Evolutionary conservation across 2,329 filamentous ascomycete species (phyloP).

Genomic region (Aspergillus eucalypticola): DNA sequence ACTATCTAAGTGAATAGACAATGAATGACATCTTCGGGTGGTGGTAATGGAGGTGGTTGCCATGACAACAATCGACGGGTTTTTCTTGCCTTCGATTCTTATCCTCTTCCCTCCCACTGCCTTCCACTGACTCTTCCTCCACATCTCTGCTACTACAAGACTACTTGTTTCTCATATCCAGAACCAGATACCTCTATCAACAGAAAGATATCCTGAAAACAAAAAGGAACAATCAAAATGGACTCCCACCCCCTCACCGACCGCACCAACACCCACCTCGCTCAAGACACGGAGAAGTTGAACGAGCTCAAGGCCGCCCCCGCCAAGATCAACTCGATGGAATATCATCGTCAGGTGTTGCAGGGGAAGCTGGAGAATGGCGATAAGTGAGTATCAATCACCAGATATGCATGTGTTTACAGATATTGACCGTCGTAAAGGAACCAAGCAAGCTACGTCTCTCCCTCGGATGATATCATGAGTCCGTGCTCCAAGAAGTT

Average conservation of each 20-base stretch:
- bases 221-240: slow-evolving; percentile 25
- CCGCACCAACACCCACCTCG: slow-evolving; percentile 46
- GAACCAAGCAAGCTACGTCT: slow-evolving; percentile 45
- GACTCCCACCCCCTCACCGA: slow-evolving; percentile 42
- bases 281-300: slow-evolving; percentile 24
- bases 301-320: slow-evolving; percentile 36
- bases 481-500: slow-evolving; percentile 53
- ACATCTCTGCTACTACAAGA: slow-evolving; percentile 9
- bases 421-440: slow-evolving; percentile 15
- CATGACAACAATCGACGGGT: slow-evolving; percentile 42
- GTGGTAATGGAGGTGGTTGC: slow-evolving; percentile 40
- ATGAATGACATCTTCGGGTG: slow-evolving; percentile 6
- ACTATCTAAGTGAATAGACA: background rate
- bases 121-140: slow-evolving; percentile 9
- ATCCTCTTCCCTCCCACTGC: slow-evolving; percentile 25
- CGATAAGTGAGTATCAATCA: slow-evolving; percentile 37
- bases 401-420: background rate
- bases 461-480: slow-evolving; percentile 52
- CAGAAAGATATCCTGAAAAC: background rate
- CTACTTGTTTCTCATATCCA: background rate
- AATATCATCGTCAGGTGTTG: slow-evolving; percentile 45
- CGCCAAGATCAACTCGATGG: slow-evolving; percentile 40
- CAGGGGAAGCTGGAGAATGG: slow-evolving; percentile 43
- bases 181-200: background rate
- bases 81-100: slow-evolving; percentile 28